These are phyloP conservation scores for Dothistroma pini DNA, from an alignment of 2,329 filamentous ascomycete species.

Conservation along the genomic window DNA sequence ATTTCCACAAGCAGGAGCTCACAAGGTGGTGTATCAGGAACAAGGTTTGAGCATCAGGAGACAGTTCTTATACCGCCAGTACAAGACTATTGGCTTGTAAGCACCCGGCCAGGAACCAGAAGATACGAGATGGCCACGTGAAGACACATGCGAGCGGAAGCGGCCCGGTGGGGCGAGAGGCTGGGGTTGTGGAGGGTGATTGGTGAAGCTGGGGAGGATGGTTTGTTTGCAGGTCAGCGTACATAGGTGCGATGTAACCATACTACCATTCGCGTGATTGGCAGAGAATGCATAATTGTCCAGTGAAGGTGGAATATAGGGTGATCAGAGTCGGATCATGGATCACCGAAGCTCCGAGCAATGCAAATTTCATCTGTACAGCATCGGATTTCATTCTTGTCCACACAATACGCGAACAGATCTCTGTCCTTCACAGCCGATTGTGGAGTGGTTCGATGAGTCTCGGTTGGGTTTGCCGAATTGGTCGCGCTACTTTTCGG, in stretches of 20 bases:
- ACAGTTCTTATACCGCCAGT: constrained; percentile 1
- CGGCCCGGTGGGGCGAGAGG: not conserved
- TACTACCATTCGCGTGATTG: not conserved
- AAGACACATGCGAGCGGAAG: constrained; percentile 4
- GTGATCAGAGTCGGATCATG: not conserved
- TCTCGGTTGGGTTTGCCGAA: not conserved
- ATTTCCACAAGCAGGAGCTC: not conserved
- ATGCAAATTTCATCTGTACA: not conserved
- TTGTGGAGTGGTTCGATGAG: not conserved
- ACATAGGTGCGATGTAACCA: not conserved
- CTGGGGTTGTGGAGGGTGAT: not conserved
- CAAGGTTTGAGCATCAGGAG: constrained; percentile 1
- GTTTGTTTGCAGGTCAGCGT: not conserved
- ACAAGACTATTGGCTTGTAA: not conserved
- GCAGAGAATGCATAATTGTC: not conserved
- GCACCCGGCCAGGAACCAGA: not conserved
- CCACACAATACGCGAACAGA: not conserved
- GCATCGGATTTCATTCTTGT: not conserved
- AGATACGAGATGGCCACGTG: constrained; percentile 3
- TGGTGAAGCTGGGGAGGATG: not conserved
- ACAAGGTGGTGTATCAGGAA: not conserved
- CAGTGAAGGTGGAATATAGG: not conserved
- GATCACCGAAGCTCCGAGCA: not conserved
- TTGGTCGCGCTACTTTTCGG: not conserved
- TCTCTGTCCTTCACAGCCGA: not conserved